Base-by-base conservation (phyloP, 1,284 basidiomycete species). In the Phylloboletellus chloephorus region DNA sequence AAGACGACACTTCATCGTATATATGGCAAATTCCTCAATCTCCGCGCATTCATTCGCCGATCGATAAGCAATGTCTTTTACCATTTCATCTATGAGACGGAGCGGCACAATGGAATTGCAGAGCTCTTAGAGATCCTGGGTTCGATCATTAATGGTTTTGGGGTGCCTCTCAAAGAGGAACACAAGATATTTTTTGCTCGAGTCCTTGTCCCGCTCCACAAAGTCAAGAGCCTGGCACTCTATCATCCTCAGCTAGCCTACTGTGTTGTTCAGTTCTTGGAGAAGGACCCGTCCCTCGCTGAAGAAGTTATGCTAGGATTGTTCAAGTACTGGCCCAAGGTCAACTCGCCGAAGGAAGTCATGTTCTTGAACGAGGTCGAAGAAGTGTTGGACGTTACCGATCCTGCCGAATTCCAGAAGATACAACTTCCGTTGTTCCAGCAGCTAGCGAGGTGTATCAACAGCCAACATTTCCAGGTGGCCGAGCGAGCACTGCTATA, bases 41-140 rank as follows among this genome's bases (percentile, higher is more conserved):
- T 98, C 34, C 91, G 96, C 46, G 95, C 96, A 28, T 98, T 98
- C 67, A 98, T 99, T 59, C 88, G 96, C 45, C 82, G 96, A 43
- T 98, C 95, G 44, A 98, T 99, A 80, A 97, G 97, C 76, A 96
- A 98, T 57, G 95, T 98, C 59, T 99, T 99, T 66, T 98, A 96
- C 78, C 86, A 95, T 62, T 98, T 98, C 71, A 79, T 98, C 54
- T 98, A 98, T 67, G 95, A 98, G 65, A 95, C 94, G 1, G 96
- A 98, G 64, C 80, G 96, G 35, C 95, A 98, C 73, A 99, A 99
- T 62, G 96, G 96, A 33, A 98, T 99, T 52, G 96, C 96, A 30
- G 96, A 99, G 66, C 76, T 99, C 31, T 75, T 99, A 47, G 96
- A 99, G 66, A 99, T 99, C 48, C 76, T 99, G 29, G 96, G 96